Base-by-base conservation (phyloP, 805 yeast genomes). In the Dipodascus albidus region DNA sequence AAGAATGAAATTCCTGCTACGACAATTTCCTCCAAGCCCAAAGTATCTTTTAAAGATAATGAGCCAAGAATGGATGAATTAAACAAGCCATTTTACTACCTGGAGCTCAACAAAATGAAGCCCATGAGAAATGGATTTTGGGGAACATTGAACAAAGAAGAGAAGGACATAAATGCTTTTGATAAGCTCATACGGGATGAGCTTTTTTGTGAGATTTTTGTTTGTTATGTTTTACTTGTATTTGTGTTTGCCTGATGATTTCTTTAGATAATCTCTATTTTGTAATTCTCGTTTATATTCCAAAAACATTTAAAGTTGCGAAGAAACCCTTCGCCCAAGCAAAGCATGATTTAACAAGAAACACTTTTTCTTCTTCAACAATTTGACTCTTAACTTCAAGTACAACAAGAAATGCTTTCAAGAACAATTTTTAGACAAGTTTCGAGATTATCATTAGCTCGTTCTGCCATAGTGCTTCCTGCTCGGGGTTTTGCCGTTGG, bases 341-440 rank as follows among this genome's bases (percentile, higher is more conserved):
- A 27, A 27, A 27, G 6, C 6, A 6, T 6, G 6, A 6, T 27
- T 27, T 11, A 6, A 27, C 33, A 6, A 27, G 33, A 27, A 27
- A 27, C 11, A 27, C n/a, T 38, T 38, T 19, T 3, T 3, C 44
- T 38, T 38, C 44, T 38, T 14, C 44, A n/a, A n/a, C n/a, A n/a
- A n/a, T n/a, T n/a, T n/a, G n/a, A n/a, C n/a, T n/a, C n/a, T n/a
- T n/a, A n/a, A n/a, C n/a, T n/a, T n/a, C n/a, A n/a, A n/a, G n/a
- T n/a, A n/a, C n/a, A n/a, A n/a, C n/a, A n/a, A n/a, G n/a, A n/a
- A 38, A 38, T 38, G 44, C 44, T 38, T 38, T 4, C 44, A 38
- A 38, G 20, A 38, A 11, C 44, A 17, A 38, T 38, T 14, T 38
- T 38, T 3, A 14, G 44, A n/a, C 44, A 38, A 38, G 17, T 38